Evolutionary conservation across 2,329 filamentous ascomycete genomes (phyloP), one percentile per base, ranked within the genome.

Genomic region (Myriosclerotinia scirpicola): DNA sequence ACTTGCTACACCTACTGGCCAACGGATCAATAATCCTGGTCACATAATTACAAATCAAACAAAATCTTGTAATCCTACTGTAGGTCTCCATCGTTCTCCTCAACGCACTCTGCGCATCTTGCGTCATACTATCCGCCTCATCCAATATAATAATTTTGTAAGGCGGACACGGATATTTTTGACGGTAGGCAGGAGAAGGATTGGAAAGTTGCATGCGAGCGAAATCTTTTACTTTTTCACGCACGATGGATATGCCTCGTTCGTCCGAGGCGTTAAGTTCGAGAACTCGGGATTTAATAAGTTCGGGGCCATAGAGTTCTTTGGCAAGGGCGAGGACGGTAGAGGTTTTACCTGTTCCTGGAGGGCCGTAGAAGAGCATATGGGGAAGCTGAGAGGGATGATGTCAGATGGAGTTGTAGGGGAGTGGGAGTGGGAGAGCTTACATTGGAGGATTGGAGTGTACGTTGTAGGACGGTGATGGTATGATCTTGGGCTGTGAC

Each of bases 61-160:
- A 98, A 79, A 99, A 99, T 17, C 95, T 86, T 2, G 95, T 99
- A 79, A 98, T 97, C 75, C 93, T 93, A 78, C 87, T 91, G 79
- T 98, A 98, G 55, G 93, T 96, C 81, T 99, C 95, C 95, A 99
- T 99, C 1, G 95, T 99, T 65, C 96, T 86, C 71, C 95, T 85
- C 67, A 99, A 83, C 6, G 96, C 95, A 68, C 88, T 91, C 81
- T 99, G 95, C 15, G 95, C 95, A 80, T 99, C 96, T 78, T 98
- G 94, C 50, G 95, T 99, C 94, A 99, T 98, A 72, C 90, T 95
- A 78, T 99, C 95, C 72, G 95, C 95, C 81, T 99, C 95, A 79
- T 99, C 95, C 68, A 99, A 87, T 69, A 99, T 92, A 76, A 99
- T 94, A 77, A 99, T 97, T 81, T 99, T 99, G 83, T 97, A 99